Evolutionary conservation across 2,329 filamentous ascomycete species (phyloP), one percentile per base, ranked within the genome.

Genomic region (Aspergillus chevalieri): DNA sequence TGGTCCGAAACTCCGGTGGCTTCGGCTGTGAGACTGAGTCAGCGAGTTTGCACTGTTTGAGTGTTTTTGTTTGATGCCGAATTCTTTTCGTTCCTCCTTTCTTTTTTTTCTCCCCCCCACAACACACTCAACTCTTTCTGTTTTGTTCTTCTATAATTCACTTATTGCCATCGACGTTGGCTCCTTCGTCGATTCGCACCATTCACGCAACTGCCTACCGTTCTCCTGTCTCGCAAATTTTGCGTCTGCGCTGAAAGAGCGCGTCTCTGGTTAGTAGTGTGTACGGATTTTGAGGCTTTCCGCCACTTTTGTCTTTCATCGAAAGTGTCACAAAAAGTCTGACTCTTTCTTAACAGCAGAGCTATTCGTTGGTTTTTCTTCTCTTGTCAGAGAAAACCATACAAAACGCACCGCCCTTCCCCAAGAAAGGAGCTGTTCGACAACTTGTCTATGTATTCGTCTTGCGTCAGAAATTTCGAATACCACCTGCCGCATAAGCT

Each of bases 381-480:
- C 64, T 57, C 52, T 55, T 54, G 63, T 58, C 63, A 62, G 66
- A 67, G 64, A 68, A 65, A 68, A 61, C 63, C 63, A 61, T 58
- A 3, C n/a, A 62, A 59, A 57, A 30, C 26, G 26, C 26, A 30
- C 26, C 26, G 26, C 26, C 26, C 26, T 30, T 10, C 26, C 26
- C 24, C 5, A n/a, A 41, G 7, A n/a, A 57, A 58, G 57, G 55
- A 58, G 56, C 59, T 56, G 54, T 43, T 59, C 57, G 69, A 66
- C 63, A 65, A 69, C 62, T 78, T 86, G 89, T 95, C 87, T 94
- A 95, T 95, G 90, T 95, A 95, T 95, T 90, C 90, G 89, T 86
- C 89, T 88, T 86, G 87, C 84, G 82, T 82, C 83, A 83, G 87
- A 87, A 84, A 89, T 85, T 90, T 89, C 84, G 88, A 85, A 88